Evolutionary conservation across 169 alveolate genomes (phyloP).

Genomic region (Plasmodium gonderi): DNA sequence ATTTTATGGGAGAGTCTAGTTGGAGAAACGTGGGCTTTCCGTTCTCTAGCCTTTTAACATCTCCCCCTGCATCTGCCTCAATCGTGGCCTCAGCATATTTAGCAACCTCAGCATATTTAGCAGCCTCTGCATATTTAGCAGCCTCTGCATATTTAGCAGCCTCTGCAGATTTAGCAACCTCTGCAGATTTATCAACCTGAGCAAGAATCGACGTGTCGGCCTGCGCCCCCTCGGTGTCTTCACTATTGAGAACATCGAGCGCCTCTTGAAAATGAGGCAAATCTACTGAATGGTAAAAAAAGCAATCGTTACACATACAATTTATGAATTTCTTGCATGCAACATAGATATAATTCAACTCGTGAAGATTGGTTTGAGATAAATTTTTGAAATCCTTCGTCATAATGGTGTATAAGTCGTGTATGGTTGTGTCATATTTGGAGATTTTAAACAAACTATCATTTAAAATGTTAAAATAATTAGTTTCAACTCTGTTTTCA

Average conservation of each 20-base stretch:
- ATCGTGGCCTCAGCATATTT: too few species aligned
- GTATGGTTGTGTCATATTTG: slow-evolving; percentile 31
- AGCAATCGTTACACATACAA: not conserved
- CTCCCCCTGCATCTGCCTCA: too few species aligned
- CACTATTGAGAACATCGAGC: not conserved
- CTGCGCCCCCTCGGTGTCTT: not conserved
- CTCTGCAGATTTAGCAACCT: not conserved
- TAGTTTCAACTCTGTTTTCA: not conserved
- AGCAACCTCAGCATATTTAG: too few species aligned
- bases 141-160: not conserved
- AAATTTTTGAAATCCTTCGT: not conserved
- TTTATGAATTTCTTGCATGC: slow-evolving; percentile 34
- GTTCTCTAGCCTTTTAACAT: too few species aligned
- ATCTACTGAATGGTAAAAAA: not conserved
- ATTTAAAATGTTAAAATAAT: slow-evolving; percentile 12
- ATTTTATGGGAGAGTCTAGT: not conserved
- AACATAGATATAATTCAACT: slow-evolving; percentile 16
- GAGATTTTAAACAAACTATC: slow-evolving; percentile 21
- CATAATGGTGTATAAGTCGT: slow-evolving; percentile 24
- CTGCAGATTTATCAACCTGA: not conserved
- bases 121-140: not conserved
- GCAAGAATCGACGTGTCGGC: too few species aligned
- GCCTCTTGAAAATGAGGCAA: too few species aligned
- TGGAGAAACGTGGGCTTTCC: not conserved
- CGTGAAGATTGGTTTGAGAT: not conserved